Base-by-base conservation (phyloP, 441 rosid genomes). In the Kokia cookei region DNA sequence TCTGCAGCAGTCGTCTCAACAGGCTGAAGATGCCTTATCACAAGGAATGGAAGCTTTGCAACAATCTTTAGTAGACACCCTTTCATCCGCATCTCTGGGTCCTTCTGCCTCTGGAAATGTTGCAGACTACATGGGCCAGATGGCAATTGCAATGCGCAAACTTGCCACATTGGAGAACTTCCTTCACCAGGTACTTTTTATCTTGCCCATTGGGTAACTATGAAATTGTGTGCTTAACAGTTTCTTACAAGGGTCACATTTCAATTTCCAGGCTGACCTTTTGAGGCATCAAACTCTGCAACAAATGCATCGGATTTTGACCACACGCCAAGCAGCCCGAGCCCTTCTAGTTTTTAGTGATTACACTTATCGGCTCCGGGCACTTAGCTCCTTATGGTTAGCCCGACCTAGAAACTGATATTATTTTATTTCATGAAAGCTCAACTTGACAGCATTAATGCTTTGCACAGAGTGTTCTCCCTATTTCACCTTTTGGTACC, bases 1-100 rank as follows among this genome's bases (percentile, higher is more conserved):
- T 76, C 91, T 94, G 69, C 98, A 91, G 80, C 98, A 90, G 65
- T 93, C 99, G n/a, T 91, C 98, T 19, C 97, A 90, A 55, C 99
- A 94, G 84, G 98, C 96, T 5, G 99, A 94, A 78, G 99, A 94
- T 82, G 99, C 98, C 65, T 82, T 95, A 65, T 93, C 98, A 47
- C 98, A 95, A 73, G 98, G 98, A 76, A 90, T 94, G 96, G 98
- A 94, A 81, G 98, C 97, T 40, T 58, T 94, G 80, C 99, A 95
- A 67, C 99, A 95, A 72, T 85, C 98, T 2, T 91, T 95, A 4
- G 90, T 89, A 0, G 99, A 95, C 72, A 85, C 91, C 1, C 90
- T 95, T 64, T 88, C 97, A n/a, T 84, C 93, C 12, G 72, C 92
- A 53, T 82, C 87, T 35, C 78, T 93, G 58, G 89, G 97, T 60